Percentiles rank a stretch among this genome's conserved stretches.
These are phyloP conservation scores for Daucus carota DNA, from an alignment of 129 eudicot species.

Conservation along the genomic window DNA sequence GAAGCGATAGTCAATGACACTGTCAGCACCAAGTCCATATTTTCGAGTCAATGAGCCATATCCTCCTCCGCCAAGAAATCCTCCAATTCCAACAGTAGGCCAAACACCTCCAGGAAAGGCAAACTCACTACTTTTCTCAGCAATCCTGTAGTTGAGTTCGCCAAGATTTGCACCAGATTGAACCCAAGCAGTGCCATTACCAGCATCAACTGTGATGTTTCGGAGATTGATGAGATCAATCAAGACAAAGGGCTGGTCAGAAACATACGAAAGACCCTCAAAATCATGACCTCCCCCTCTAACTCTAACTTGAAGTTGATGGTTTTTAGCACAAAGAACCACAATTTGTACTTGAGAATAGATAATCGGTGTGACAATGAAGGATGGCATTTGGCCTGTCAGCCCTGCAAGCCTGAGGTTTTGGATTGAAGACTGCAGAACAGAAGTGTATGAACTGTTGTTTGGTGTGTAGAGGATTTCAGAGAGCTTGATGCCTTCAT, in stretches of 20 bases:
- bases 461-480: constrained; percentile 9
- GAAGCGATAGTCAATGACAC: constrained; percentile 18
- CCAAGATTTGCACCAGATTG: constrained; percentile 19
- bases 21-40: constrained; percentile 18
- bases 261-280: constrained; percentile 19
- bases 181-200: constrained; percentile 19
- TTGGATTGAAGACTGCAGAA: constrained; percentile 13
- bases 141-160: constrained; percentile 16
- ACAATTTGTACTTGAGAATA: constrained; percentile 6
- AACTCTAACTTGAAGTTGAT: constrained; percentile 5
- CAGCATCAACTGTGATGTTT: constrained; percentile 12
- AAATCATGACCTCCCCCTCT: constrained; percentile 22
- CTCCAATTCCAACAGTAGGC: constrained; percentile 19
- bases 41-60: constrained; percentile 19
- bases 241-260: constrained; percentile 13
- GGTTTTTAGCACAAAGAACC: constrained; percentile 10
- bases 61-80: constrained; percentile 22
- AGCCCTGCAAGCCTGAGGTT: constrained; percentile 2
- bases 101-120: constrained; percentile 21
- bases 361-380: constrained; percentile 10
- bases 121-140: constrained; percentile 1
- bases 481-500: background rate
- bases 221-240: constrained; percentile 14
- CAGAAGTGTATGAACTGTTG: constrained; percentile 6
- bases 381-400: constrained; percentile 5